phyloP scores from a whole-genome alignment of 352 stramenopile species.

The Phytophthora pseudosyringae region DNA sequence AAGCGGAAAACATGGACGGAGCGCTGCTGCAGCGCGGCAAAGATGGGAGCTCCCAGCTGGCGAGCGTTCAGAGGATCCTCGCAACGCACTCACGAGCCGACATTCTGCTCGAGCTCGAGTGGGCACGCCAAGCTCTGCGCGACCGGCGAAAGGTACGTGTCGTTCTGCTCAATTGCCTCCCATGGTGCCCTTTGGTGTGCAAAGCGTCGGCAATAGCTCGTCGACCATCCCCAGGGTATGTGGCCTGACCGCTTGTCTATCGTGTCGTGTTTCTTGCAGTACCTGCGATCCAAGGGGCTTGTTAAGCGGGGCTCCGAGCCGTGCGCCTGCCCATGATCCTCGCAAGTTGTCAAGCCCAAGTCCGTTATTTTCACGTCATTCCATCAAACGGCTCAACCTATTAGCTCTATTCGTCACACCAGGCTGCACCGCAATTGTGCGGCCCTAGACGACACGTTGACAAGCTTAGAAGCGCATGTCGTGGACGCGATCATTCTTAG shows the following conservation, averaged over 20 bases:
- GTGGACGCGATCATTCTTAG: constrained; percentile 97
- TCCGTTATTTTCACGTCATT: constrained; percentile 21
- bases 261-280: constrained; percentile 25
- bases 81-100: constrained; percentile 54
- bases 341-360: background rate
- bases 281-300: constrained; percentile 41
- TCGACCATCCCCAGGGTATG: constrained; percentile 1
- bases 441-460: background rate
- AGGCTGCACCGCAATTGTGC: background rate
- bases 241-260: constrained; percentile 21
- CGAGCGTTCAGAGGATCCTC: constrained; percentile 47
- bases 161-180: background rate
- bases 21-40: constrained; percentile 12
- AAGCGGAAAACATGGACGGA: constrained; percentile 29
- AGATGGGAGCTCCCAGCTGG: constrained; percentile 24
- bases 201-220: constrained; percentile 16
- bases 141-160: constrained; percentile 51
- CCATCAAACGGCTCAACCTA: constrained; percentile 14
- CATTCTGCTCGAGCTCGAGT: constrained; percentile 64
- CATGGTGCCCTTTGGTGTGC: constrained; percentile 4
- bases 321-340: constrained; percentile 20
- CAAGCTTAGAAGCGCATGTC: constrained; percentile 97
- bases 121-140: constrained; percentile 50
- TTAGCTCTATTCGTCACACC: constrained; percentile 10
- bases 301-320: constrained; percentile 14